Percentiles rank a stretch among this genome's conserved stretches.
These are phyloP conservation scores for Aschersonia sp. DNA, from an alignment of 2,329 filamentous ascomycete genomes.

Conservation along the genomic window DNA sequence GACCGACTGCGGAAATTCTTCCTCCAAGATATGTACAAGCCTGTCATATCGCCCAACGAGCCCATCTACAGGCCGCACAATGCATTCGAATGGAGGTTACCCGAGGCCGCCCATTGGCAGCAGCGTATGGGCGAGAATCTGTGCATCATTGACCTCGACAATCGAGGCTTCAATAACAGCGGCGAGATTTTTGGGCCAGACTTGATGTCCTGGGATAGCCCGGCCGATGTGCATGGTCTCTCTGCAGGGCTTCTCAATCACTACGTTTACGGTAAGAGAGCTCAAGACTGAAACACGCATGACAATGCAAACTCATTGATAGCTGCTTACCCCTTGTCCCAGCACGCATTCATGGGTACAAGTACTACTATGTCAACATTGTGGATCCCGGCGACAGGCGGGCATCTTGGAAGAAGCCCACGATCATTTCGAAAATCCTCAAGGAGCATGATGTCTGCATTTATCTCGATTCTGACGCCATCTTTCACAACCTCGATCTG, in stretches of 20 bases:
- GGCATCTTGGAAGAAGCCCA: slow-evolving; percentile 30
- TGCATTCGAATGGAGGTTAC: slow-evolving; percentile 17
- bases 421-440: slow-evolving; percentile 25
- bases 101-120: slow-evolving; percentile 14
- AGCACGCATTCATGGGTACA: slow-evolving; percentile 31
- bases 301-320: neutral
- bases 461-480: slow-evolving; percentile 29
- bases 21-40: slow-evolving; percentile 17
- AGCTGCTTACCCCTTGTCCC: neutral
- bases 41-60: slow-evolving; percentile 12
- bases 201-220: slow-evolving; percentile 21
- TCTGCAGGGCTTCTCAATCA: slow-evolving; percentile 28
- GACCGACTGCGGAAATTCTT: slow-evolving; percentile 15
- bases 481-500: slow-evolving; percentile 26
- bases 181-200: slow-evolving; percentile 20
- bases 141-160: slow-evolving; percentile 31
- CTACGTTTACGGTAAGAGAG: slow-evolving; percentile 24
- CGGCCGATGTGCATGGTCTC: slow-evolving; percentile 17
- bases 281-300: neutral
- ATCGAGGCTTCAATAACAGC: slow-evolving; percentile 20
- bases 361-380: slow-evolving; percentile 28
- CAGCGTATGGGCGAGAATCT: slow-evolving; percentile 21
- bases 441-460: slow-evolving; percentile 27
- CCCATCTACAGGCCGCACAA: slow-evolving; percentile 15
- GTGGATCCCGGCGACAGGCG: slow-evolving; percentile 23